phyloP scores from a whole-genome alignment of 805 yeast species.

The Diddensiella santjacobensis region DNA sequence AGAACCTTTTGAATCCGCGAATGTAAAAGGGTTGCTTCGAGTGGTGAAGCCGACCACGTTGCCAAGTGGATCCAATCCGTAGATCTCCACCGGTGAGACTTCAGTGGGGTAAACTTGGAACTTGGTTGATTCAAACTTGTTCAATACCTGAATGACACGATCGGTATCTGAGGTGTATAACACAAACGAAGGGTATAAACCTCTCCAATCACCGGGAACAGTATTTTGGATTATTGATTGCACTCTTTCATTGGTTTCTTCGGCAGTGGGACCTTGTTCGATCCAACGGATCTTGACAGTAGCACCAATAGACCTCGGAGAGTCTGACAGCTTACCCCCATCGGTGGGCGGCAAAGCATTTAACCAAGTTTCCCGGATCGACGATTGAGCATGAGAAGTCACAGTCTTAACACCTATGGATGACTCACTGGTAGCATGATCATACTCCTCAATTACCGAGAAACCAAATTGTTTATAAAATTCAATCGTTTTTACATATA shows the following conservation, averaged over 20 bases:
- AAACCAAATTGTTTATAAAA: conserved; percentile 56
- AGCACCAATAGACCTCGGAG: conserved; percentile 22
- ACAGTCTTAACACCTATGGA: conserved; percentile 24
- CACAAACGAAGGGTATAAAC: conserved; percentile 42
- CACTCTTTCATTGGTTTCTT: conserved; percentile 19
- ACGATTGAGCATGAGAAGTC: conserved; percentile 25
- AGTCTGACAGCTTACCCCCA: conserved; percentile 6
- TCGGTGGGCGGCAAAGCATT: conserved; percentile 24
- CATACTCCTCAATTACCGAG: conserved; percentile 35
- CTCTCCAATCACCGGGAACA: conserved; percentile 46
- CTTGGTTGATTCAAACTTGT: conserved; percentile 33
- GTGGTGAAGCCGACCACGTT: conserved; percentile 75
- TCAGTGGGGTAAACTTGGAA: conserved; percentile 59
- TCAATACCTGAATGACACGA: conserved; percentile 26
- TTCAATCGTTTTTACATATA: conserved; percentile 44
- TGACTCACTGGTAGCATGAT: conserved; percentile 27
- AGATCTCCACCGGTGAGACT: conserved; percentile 69
- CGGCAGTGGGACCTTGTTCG: conserved; percentile 24
- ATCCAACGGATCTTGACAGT: conserved; percentile 33
- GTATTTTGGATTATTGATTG: conserved; percentile 16
- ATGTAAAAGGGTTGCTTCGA: conserved; percentile 30
- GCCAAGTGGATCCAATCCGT: conserved; percentile 81
- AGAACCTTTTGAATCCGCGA: conserved; percentile 4
- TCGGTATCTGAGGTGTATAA: conserved; percentile 38
- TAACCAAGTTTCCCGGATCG: conserved; percentile 30